Evolutionary conservation across 2,329 filamentous ascomycete genomes (phyloP).

Genomic region (Grosmannia huntii): DNA sequence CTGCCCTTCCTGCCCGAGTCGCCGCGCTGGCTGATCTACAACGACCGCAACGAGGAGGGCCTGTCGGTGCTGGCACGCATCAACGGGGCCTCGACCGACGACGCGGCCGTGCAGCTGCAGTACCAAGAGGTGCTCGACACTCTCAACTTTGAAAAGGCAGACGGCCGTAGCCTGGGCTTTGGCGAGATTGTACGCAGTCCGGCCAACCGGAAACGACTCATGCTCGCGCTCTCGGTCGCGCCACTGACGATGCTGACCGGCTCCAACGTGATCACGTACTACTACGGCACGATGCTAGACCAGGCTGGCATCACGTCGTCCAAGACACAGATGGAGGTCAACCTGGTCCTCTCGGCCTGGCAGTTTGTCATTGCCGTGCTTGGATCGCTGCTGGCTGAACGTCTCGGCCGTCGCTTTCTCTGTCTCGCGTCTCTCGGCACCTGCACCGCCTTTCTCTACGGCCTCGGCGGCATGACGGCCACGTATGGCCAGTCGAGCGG

Average conservation of each 20-base stretch:
- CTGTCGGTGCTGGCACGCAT: conserved; percentile 24
- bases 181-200: conserved; percentile 6
- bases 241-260: conserved; percentile 12
- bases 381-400: conserved; percentile 14
- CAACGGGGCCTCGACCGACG: conserved; percentile 21
- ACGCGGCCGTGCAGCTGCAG: conserved; percentile 22
- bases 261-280: conserved; percentile 10
- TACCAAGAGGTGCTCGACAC: conserved; percentile 30
- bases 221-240: conserved; percentile 7
- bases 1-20: conserved; percentile 16
- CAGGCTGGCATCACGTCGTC: conserved; percentile 10
- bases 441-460: conserved; percentile 15
- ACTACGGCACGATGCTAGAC: conserved; percentile 11
- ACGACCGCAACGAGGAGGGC: conserved; percentile 18
- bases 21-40: conserved; percentile 22
- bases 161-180: conserved; percentile 5
- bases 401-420: conserved; percentile 12
- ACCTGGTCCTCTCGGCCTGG: conserved; percentile 12
- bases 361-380: conserved; percentile 9
- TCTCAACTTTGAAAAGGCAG: conserved; percentile 8
- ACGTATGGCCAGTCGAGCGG: conserved; percentile 15
- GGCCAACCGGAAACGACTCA: conserved; percentile 6
- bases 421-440: conserved; percentile 29
- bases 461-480: conserved; percentile 28
- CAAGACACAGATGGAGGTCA: conserved; percentile 14